A percentile compares a stretch with the other conserved stretches of the same genome.
Conservation (phyloP, 352 stramenopile genomes). For the Phytophthora foliorum region DNA sequence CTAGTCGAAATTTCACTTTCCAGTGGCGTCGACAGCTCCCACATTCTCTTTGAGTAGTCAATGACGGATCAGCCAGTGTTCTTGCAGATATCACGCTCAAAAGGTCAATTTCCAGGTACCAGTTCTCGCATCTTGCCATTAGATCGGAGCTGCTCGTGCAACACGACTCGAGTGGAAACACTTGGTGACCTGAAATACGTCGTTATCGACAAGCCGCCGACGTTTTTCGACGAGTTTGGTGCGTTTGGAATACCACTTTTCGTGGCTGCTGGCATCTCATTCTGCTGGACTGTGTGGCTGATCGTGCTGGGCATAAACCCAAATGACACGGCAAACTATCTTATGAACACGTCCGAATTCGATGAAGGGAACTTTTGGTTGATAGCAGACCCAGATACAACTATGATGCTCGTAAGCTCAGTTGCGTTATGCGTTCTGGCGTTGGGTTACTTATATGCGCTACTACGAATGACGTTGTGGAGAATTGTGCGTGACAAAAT, state of each 20-base stretch:
- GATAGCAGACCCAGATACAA: slow-evolving; percentile 24
- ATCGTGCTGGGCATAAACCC: slow-evolving; percentile 38
- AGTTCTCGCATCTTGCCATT: no score
- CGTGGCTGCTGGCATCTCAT: slow-evolving; percentile 15
- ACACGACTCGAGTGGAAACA: no score
- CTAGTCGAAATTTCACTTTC: no score
- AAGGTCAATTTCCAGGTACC: no score
- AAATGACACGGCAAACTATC: slow-evolving; percentile 46
- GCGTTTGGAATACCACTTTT: slow-evolving; percentile 22
- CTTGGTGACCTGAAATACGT: no score
- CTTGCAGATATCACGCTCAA: no score
- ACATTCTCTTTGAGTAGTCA: no score
- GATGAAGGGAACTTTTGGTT: slow-evolving; percentile 64
- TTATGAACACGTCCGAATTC: slow-evolving; percentile 57
- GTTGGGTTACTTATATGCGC: slow-evolving; percentile 21
- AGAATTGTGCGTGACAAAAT: neutral
- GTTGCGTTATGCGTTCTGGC: slow-evolving; percentile 19
- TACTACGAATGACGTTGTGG: slow-evolving; percentile 36
- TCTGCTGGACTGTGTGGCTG: slow-evolving; percentile 46
- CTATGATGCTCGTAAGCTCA: slow-evolving; percentile 18
- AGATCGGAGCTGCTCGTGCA: no score
- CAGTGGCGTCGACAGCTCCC: no score
- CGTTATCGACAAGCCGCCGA: neutral
- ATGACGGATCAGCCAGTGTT: no score
- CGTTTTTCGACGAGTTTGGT: slow-evolving; percentile 33